Evolutionary conservation across 768 basidiomycete species (phyloP), one percentile per base, ranked within the genome.

Genomic region (Coprinellus micaceus): DNA sequence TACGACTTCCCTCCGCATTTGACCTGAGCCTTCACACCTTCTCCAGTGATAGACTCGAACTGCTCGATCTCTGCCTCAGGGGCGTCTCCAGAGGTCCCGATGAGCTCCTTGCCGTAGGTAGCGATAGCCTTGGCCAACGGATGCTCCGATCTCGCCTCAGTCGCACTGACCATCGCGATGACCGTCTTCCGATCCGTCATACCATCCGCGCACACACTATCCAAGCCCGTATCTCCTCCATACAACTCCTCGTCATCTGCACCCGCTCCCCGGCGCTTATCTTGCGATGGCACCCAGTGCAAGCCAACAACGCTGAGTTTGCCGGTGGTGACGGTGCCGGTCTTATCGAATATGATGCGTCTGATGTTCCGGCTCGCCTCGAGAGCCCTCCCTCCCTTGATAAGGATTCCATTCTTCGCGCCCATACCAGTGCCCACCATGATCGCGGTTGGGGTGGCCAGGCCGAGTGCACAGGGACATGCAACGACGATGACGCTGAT

Each of bases 371-470:
- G 85, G 70, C 93, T 94, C 2, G 92, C 94, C 67, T 99, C 97
- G 25, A 99, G 77, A 2, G 97, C 95, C 13, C 89, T 80, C 1
- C 95, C 97, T 21, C 97, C 95, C 69, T 99, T 99, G 83, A 99
- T 98, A 45, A 99, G 74, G 57, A 99, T 98, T 0, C 97, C 96
- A 64, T 98, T 96, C 75, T 89, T 82, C 9, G 97, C 97, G 1
- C 97, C 97, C 55, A 98, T 85, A 1, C 97, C 97, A 0, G 96
- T 98, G 17, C 97, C 97, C 29, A 98, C 97, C 97, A 98, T 98
- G 72, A 98, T 94, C 2, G 96, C 97, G 0, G 97, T 98, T 1
- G 97, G 97, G 0, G 96, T 98, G 54, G 91, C 92, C 57, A 98
- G 80, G 4, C 96, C 97, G 30, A 99, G 81, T 0, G 97, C 96